phyloP scores from a whole-genome alignment of 2,329 filamentous ascomycete species.

The Colletotrichum musae region DNA sequence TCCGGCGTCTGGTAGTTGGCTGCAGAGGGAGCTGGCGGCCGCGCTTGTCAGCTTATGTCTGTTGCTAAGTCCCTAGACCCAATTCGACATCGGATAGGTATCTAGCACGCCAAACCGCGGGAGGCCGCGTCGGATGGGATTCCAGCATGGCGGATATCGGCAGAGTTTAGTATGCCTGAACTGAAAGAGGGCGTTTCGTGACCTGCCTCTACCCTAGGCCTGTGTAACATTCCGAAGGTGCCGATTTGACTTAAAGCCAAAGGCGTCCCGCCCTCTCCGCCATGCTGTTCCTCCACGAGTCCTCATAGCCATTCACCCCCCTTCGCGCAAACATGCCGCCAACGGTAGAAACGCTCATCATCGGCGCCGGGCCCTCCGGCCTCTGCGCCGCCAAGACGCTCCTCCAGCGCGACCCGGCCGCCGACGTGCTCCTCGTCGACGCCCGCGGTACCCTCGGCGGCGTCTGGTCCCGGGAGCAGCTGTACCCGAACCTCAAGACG shows the following conservation, averaged over 20 bases:
- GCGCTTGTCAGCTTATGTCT: not conserved
- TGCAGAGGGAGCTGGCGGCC: not conserved
- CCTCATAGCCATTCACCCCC: too few relatives aligned
- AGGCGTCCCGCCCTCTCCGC: not conserved
- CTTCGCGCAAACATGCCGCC: too few relatives aligned
- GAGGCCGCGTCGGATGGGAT: too few relatives aligned
- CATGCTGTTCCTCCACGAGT: not conserved
- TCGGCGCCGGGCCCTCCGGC: constrained; percentile 53
- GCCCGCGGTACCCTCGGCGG: constrained; percentile 55
- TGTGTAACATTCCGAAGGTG: not conserved
- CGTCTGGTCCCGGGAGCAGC: constrained; percentile 56
- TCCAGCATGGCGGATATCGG: not conserved
- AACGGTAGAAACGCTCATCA: constrained; percentile 43
- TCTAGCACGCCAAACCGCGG: too few relatives aligned
- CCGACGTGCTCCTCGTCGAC: constrained; percentile 61
- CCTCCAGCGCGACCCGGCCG: constrained; percentile 56
- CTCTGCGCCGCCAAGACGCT: constrained; percentile 64
- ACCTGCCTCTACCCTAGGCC: not conserved
- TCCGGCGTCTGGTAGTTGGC: not conserved
- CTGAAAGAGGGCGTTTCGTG: constrained; percentile 8
- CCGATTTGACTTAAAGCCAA: constrained; percentile 8
- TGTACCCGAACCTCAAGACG: constrained; percentile 59
- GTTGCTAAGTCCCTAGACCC: not conserved
- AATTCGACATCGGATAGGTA: too few relatives aligned
- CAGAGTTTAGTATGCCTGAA: constrained; percentile 13